These are phyloP conservation scores for Flaveria sonorensis DNA, from an alignment of 129 eudicot genomes.

Conservation along the genomic window DNA sequence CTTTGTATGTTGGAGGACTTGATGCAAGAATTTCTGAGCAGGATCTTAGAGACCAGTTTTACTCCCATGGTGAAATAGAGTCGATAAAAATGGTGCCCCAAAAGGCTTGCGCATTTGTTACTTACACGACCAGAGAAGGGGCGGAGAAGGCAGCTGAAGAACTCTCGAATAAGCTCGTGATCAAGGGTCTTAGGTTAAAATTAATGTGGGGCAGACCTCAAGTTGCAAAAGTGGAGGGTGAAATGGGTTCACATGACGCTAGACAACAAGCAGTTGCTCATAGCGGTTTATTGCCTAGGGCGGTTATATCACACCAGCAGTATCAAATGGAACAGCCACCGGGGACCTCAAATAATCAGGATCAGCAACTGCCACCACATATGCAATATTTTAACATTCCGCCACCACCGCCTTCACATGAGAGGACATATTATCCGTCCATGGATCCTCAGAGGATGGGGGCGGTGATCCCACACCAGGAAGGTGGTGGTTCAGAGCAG, in stretches of 20 bases:
- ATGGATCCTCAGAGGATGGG: constrained; percentile 94
- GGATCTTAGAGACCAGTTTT: constrained; percentile 64
- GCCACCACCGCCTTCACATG: constrained; percentile 67
- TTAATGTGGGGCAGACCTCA: constrained; percentile 76
- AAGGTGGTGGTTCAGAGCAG: constrained; percentile 42
- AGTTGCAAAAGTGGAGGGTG: constrained; percentile 44
- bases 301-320: constrained; percentile 74
- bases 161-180: constrained; percentile 61
- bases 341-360: constrained; percentile 35
- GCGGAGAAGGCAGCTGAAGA: constrained; percentile 81
- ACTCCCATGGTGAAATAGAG: constrained; percentile 74
- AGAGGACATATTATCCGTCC: constrained; percentile 70
- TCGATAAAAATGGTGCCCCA: constrained; percentile 57
- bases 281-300: constrained; percentile 63
- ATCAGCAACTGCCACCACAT: constrained; percentile 39
- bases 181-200: constrained; percentile 64
- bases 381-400: constrained; percentile 75
- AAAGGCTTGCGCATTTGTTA: constrained; percentile 67
- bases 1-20: constrained; percentile 72
- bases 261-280: constrained; percentile 37
- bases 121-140: constrained; percentile 76
- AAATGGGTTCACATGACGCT: constrained; percentile 10
- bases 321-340: constrained; percentile 43
- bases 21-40: constrained; percentile 67
- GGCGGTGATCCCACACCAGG: constrained; percentile 52